These are phyloP conservation scores for Colletotrichum phormii DNA, from an alignment of 2,329 filamentous ascomycete species.

Conservation along the genomic window DNA sequence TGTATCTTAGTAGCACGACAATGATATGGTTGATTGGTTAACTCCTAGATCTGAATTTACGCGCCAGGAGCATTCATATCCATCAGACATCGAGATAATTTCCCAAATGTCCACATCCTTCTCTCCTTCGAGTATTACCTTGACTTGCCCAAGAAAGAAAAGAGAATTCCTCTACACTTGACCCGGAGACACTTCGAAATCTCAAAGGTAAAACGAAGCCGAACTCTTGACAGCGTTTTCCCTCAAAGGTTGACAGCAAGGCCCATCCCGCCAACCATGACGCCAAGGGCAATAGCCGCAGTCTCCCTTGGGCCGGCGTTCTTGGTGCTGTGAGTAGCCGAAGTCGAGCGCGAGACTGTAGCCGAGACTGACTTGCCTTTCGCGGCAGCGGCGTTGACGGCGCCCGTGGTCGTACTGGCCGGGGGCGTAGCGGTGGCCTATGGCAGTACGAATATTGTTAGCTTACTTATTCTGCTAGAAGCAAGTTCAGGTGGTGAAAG, in stretches of 20 bases:
- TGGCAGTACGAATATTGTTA: background rate
- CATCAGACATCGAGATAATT: background rate
- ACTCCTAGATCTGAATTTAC: background rate
- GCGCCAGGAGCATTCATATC: background rate
- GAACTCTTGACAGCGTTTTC: background rate
- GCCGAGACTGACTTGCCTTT: background rate
- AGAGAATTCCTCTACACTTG: rapidly evolving
- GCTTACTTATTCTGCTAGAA: background rate
- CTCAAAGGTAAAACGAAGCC: background rate
- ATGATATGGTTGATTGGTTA: background rate
- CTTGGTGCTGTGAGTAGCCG: background rate
- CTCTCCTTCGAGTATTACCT: background rate
- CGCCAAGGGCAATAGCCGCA: background rate
- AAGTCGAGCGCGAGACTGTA: too few relatives aligned
- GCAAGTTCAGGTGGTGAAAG: background rate
- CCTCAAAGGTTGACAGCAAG: background rate
- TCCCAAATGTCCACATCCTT: background rate
- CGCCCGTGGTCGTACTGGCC: background rate
- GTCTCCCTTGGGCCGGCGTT: background rate
- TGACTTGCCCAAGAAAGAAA: background rate
- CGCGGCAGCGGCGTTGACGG: background rate
- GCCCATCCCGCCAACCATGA: background rate
- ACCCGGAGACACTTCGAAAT: background rate
- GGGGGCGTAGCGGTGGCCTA: background rate
- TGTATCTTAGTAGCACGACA: background rate